Conservation (phyloP, 495 filamentous ascomycete species). For the Penicillium verhagenii region DNA sequence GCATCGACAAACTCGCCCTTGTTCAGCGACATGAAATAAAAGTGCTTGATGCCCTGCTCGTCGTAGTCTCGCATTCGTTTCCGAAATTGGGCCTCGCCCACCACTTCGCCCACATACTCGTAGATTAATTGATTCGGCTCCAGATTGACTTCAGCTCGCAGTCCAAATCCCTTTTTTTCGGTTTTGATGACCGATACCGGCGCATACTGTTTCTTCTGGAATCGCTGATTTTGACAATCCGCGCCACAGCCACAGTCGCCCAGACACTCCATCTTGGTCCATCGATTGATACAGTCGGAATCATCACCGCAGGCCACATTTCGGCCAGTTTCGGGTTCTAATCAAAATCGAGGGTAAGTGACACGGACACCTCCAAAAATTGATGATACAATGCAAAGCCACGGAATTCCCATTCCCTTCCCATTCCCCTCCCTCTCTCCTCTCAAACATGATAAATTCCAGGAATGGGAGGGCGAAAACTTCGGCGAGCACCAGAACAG, state of each 20-base stretch:
- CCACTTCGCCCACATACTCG: slow-evolving; percentile 98
- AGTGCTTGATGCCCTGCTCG: slow-evolving; percentile 95
- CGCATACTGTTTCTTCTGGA: slow-evolving; percentile 87
- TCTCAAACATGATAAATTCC: not conserved
- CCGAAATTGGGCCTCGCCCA: slow-evolving; percentile 86
- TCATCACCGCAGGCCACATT: slow-evolving; percentile 94
- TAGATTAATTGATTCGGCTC: slow-evolving; percentile 87
- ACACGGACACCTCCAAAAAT: not conserved
- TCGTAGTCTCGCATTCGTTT: slow-evolving; percentile 88
- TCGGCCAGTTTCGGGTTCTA: slow-evolving; percentile 57
- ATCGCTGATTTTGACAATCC: slow-evolving; percentile 91
- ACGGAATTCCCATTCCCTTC: not conserved
- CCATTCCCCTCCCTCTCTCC: not conserved
- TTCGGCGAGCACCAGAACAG: not conserved
- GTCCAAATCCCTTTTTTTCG: slow-evolving; percentile 93
- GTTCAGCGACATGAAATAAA: slow-evolving; percentile 99
- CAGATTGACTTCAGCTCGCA: slow-evolving; percentile 76
- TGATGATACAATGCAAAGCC: not conserved
- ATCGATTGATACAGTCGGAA: slow-evolving; percentile 98
- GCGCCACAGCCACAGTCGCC: slow-evolving; percentile 81
- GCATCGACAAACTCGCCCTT: slow-evolving; percentile 97
- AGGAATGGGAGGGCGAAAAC: not conserved
- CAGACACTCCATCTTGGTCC: slow-evolving; percentile 95
- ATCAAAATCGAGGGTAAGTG: slow-evolving; percentile 5
- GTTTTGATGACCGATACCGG: slow-evolving; percentile 93